A percentile compares a stretch with the other conserved stretches of the same genome.
Evolutionary conservation across 805 yeast genomes (phyloP).

Genomic region (Lipomyces sp.): DNA sequence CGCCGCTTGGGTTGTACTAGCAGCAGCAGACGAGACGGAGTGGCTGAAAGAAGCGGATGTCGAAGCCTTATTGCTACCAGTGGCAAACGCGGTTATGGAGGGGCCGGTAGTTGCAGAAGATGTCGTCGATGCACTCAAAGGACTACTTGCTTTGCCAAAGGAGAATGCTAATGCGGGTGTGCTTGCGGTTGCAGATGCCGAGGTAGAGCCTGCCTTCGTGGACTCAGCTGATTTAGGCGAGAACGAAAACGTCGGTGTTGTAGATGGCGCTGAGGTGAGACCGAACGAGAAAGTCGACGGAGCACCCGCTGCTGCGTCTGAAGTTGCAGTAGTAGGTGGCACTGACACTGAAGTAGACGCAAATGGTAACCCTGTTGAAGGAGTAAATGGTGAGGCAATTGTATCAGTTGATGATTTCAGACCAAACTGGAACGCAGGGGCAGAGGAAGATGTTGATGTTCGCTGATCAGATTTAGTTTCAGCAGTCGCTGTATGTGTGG

Average conservation of each 20-base stretch:
- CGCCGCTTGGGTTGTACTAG: slow-evolving; percentile 4
- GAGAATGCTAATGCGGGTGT: slow-evolving; percentile 12
- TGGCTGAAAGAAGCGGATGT: slow-evolving; percentile 9
- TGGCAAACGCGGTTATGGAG: slow-evolving; percentile 6
- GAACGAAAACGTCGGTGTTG: neutral
- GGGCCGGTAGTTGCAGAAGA: neutral
- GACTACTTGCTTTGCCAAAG: slow-evolving; percentile 16
- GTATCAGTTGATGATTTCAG: slow-evolving; percentile 1
- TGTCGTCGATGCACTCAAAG: slow-evolving; percentile 6
- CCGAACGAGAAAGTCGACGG: slow-evolving; percentile 22
- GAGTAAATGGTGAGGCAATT: neutral
- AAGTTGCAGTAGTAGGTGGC: slow-evolving; percentile 7
- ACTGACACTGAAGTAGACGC: slow-evolving; percentile 8
- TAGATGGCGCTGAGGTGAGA: slow-evolving; percentile 1
- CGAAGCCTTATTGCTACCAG: slow-evolving; percentile 1
- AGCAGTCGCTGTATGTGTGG: neutral
- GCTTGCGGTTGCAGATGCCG: neutral
- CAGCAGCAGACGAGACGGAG: slow-evolving; percentile 10
- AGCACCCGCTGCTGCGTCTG: slow-evolving; percentile 2
- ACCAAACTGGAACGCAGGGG: slow-evolving; percentile 5
- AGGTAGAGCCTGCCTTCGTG: neutral
- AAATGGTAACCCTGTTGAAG: slow-evolving; percentile 9
- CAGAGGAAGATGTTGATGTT: neutral
- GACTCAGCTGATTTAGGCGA: neutral
- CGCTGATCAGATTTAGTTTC: neutral